Percentiles rank a stretch among this genome's conserved stretches.
Evolutionary conservation across 2,329 filamentous ascomycete species (phyloP).

Genomic region (Monascus ruber): DNA sequence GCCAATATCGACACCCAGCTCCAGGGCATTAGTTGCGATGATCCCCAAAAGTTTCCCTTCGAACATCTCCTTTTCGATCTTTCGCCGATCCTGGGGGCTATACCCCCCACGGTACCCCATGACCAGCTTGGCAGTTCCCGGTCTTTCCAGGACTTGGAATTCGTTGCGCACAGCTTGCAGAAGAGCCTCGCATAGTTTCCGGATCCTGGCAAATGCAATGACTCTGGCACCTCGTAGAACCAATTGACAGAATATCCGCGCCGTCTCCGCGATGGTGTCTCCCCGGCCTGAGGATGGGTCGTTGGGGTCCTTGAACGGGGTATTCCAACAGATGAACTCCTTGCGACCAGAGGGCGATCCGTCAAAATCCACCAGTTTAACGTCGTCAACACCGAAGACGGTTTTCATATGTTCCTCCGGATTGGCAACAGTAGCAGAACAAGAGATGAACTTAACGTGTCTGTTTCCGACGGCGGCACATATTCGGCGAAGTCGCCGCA

Average conservation of each 20-base stretch:
- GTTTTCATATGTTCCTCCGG: conserved; percentile 83
- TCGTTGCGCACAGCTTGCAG: conserved; percentile 70
- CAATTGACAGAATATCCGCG: conserved; percentile 79
- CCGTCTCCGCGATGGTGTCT: conserved; percentile 73
- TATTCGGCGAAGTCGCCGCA: conserved; percentile 75
- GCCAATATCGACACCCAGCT: conserved; percentile 91
- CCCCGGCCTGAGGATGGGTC: conserved; percentile 81
- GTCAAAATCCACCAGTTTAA: conserved; percentile 76
- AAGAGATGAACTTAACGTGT: conserved; percentile 81
- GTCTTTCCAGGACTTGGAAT: conserved; percentile 58
- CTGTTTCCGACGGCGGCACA: conserved; percentile 84
- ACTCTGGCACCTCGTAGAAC: conserved; percentile 79
- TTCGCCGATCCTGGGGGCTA: conserved; percentile 75
- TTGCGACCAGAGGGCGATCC: conserved; percentile 87
- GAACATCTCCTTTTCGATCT: conserved; percentile 94
- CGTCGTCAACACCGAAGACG: conserved; percentile 79
- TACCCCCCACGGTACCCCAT: conserved; percentile 97
- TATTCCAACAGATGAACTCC: conserved; percentile 97
- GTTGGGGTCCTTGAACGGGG: conserved; percentile 77
- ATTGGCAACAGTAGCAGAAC: conserved; percentile 92
- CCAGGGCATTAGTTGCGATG: conserved; percentile 83
- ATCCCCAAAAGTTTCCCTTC: conserved; percentile 87
- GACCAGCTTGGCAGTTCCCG: conserved; percentile 65
- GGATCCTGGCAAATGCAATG: conserved; percentile 82
- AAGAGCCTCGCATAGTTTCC: conserved; percentile 78